These are phyloP conservation scores for Silene noctiflora DNA, from an alignment of 179 eudicot species.

Conservation along the genomic window DNA sequence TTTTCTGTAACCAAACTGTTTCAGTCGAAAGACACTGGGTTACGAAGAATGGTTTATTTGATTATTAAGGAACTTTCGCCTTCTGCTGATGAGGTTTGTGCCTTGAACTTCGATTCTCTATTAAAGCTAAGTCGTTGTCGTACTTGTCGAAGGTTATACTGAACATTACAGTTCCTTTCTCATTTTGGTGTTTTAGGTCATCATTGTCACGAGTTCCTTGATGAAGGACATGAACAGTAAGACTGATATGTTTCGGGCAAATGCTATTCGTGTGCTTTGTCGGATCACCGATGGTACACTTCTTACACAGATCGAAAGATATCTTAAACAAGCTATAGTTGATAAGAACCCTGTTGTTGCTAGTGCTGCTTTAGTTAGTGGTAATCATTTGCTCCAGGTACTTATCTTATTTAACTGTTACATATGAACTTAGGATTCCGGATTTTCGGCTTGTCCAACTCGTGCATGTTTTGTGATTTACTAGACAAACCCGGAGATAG, in stretches of 20 bases:
- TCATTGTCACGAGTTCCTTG: slow-evolving; percentile 89
- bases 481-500: slow-evolving; percentile 93
- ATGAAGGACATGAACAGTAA: slow-evolving; percentile 99
- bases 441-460: background rate
- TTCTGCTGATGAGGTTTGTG: slow-evolving; percentile 77
- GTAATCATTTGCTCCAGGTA: slow-evolving; percentile 95
- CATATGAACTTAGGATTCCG: background rate
- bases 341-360: slow-evolving; percentile 98
- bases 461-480: slow-evolving; percentile 9
- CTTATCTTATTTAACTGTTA: background rate
- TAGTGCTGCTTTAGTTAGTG: slow-evolving; percentile 98
- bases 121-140: background rate
- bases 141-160: slow-evolving; percentile 4
- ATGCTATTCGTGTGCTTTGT: slow-evolving; percentile 97
- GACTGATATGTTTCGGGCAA: slow-evolving; percentile 96
- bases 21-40: slow-evolving; percentile 71
- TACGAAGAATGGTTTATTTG: slow-evolving; percentile 94
- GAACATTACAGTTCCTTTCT: slow-evolving; percentile 5
- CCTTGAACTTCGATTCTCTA: slow-evolving; percentile 9
- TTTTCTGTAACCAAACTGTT: slow-evolving; percentile 85
- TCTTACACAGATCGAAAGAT: slow-evolving; percentile 92
- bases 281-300: slow-evolving; percentile 92
- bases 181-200: slow-evolving; percentile 46
- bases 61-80: slow-evolving; percentile 95
- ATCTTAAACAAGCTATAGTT: slow-evolving; percentile 90